Base-by-base conservation (phyloP, 306 rosid genomes). In the Corylus heterophylla region DNA sequence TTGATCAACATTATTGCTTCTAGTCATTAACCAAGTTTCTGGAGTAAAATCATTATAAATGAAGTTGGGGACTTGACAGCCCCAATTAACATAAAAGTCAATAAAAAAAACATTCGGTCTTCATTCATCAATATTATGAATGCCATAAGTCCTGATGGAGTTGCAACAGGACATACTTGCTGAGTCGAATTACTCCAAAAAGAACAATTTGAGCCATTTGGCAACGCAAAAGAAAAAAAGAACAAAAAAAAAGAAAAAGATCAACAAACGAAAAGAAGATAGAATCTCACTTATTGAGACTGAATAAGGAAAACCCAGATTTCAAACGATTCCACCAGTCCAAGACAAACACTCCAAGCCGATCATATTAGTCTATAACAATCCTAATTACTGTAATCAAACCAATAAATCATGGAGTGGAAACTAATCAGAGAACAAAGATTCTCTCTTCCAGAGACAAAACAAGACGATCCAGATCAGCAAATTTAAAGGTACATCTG, bases 11-110 rank as follows among this genome's bases (percentile, higher is more conserved):
- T 18, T 27, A 54, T 27, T 47, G 48, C 54, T 54, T 54, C 70
- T 62, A 76, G 22, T 44, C 2, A 82, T 81, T n/a, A 48, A 75
- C 73, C 39, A 45, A 66, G 12, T 35, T 16, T 18, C 39, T 56
- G 42, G 29, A 55, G 35, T 66, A 56, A 54, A 47, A 76, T 48
- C 69, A 14, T 73, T 27, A 59, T 29, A 31, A 13, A 54, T 45
- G 56, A 62, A 72, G 74, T 49, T 54, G 25, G 10, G 62, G 25
- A 63, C 17, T 29, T 39, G 51, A 67, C 27, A 39, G 31, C 27
- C 27, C 12, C 44, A 71, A 22, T 71, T 47, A 51, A 71, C 6
- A 71, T 48, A 3, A 48, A 49, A 48, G 17, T 44, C 27, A 42
- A 68, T 68, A 12, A 16, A 48, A 71, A 13, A 9, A 27, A 22